Percentiles rank a stretch among this genome's conserved stretches.
These are phyloP conservation scores for Eucalyptus rudis DNA, from an alignment of 345 rosid genomes.

Conservation along the genomic window DNA sequence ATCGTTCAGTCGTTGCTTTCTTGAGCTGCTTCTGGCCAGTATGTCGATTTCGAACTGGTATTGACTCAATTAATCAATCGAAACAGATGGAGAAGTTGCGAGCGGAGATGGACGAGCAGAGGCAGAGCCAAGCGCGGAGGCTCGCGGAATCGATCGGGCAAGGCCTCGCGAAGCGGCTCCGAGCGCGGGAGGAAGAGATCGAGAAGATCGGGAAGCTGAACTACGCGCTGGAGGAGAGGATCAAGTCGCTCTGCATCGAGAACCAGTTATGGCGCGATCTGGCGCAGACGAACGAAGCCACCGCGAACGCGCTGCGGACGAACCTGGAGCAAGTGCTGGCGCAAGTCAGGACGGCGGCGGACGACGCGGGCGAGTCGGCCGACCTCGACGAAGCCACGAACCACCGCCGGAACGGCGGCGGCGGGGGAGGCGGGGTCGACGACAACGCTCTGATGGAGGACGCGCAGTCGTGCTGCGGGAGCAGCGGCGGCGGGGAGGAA, in stretches of 20 bases:
- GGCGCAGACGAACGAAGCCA: not conserved
- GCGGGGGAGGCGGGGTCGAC: not conserved
- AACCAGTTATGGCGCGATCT: constrained; percentile 1
- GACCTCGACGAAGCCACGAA: not conserved
- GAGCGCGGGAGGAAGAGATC: not conserved
- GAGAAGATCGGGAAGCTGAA: not conserved
- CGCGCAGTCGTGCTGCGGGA: constrained; percentile 1
- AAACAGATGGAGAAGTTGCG: not conserved
- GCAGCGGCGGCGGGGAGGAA: not conserved
- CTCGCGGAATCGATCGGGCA: not conserved
- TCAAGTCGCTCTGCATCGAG: not conserved
- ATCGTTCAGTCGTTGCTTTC: not conserved
- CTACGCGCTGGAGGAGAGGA: not conserved
- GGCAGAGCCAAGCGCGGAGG: not conserved
- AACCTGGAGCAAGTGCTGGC: not conserved
- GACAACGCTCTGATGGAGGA: not conserved
- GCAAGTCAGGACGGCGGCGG: not conserved
- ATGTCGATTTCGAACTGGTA: not conserved
- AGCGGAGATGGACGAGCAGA: not conserved
- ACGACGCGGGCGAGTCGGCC: not conserved
- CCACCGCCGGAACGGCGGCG: not conserved
- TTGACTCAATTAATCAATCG: not conserved
- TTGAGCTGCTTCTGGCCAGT: not conserved
- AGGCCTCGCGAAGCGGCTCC: not conserved
- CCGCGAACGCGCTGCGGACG: not conserved